Conservation (phyloP, 2,329 filamentous ascomycete genomes). For the Fusarium xyrophilum region DNA sequence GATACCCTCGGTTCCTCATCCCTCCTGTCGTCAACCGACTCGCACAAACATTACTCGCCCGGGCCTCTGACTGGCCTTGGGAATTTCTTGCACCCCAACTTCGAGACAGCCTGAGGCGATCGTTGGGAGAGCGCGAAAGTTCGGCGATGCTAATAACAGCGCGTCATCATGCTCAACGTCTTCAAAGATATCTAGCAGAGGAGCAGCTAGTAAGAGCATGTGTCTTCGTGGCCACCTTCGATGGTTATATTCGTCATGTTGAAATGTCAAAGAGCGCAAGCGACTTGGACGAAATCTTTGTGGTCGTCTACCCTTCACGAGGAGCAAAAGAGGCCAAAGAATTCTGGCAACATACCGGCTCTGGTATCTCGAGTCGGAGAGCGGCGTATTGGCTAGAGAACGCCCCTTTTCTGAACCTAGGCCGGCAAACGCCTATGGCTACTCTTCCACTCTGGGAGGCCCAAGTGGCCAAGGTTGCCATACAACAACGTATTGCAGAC, state of each 20-base stretch:
- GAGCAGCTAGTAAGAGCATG: not conserved
- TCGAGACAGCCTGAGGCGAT: not conserved
- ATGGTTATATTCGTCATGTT: not conserved
- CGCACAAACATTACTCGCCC: slow-evolving; percentile 25
- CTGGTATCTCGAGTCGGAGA: slow-evolving; percentile 41
- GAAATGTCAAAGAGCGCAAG: not conserved
- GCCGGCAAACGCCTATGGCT: not conserved
- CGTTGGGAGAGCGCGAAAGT: not conserved
- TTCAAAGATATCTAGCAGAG: slow-evolving; percentile 28
- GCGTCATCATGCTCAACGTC: slow-evolving; percentile 16
- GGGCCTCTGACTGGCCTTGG: not conserved
- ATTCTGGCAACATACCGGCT: slow-evolving; percentile 44
- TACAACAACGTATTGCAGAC: slow-evolving; percentile 32
- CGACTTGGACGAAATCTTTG: slow-evolving; percentile 21
- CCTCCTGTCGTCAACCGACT: slow-evolving; percentile 36
- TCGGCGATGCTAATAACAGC: slow-evolving; percentile 26
- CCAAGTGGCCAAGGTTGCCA: not conserved
- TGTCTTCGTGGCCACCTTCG: slow-evolving; percentile 20
- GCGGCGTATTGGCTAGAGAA: slow-evolving; percentile 39
- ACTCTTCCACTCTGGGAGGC: slow-evolving; percentile 9
- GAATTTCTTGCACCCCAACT: not conserved
- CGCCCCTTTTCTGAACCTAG: slow-evolving; percentile 27
- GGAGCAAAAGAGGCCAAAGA: slow-evolving; percentile 36
- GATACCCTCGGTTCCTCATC: slow-evolving; percentile 43
- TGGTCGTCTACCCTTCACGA: slow-evolving; percentile 18